These are phyloP conservation scores for Hypoxylon sp. DNA, from an alignment of 2,329 filamentous ascomycete species.

Conservation along the genomic window DNA sequence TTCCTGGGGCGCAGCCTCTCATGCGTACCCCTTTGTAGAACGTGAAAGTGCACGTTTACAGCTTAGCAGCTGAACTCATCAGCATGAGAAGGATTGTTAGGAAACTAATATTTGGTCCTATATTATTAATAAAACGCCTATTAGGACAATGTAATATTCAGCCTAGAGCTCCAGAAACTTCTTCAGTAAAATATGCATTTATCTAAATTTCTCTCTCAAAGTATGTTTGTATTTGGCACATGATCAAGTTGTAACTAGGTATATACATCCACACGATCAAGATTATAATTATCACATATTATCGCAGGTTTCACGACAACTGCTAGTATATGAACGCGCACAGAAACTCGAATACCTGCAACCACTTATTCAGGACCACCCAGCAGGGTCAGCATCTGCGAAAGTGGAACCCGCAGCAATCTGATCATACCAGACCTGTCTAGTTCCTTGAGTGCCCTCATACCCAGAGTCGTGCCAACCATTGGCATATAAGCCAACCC, in stretches of 20 bases:
- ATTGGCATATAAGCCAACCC: conserved; percentile 66
- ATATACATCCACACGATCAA: neutral
- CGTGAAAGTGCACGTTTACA: too few species aligned
- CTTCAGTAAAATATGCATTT: too few species aligned
- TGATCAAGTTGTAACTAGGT: neutral
- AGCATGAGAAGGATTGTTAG: too few species aligned
- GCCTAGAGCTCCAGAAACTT: too few species aligned
- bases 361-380: conserved; percentile 21
- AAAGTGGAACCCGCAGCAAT: conserved; percentile 61
- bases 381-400: conserved; percentile 57
- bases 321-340: neutral
- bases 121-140: too few species aligned
- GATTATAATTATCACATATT: neutral
- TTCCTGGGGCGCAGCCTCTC: too few species aligned
- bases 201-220: too few species aligned
- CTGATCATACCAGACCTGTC: conserved; percentile 67
- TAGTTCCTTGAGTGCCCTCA: conserved; percentile 59
- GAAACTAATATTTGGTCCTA: too few species aligned
- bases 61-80: too few species aligned
- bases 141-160: too few species aligned
- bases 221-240: neutral
- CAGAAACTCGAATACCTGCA: neutral
- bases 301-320: neutral
- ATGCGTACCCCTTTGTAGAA: too few species aligned
- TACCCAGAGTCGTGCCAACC: conserved; percentile 62